phyloP scores from a whole-genome alignment of 2,329 filamentous ascomycete species.

The Cercospora nicotianae region DNA sequence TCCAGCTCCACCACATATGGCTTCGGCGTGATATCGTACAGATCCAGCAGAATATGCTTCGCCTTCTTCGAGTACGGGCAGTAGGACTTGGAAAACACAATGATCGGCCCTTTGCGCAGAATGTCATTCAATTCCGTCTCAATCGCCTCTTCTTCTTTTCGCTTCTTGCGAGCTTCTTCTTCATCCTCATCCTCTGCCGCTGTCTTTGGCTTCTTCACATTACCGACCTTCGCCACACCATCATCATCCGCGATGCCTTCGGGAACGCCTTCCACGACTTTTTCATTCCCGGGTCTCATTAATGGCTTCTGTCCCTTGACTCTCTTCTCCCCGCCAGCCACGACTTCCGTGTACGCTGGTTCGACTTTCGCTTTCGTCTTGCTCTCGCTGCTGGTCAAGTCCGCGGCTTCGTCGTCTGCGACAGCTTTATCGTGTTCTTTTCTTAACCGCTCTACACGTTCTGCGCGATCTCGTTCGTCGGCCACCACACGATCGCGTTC shows the following conservation, averaged over 20 bases:
- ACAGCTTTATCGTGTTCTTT: conserved; percentile 37
- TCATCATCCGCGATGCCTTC: conserved; percentile 40
- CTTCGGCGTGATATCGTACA: conserved; percentile 77
- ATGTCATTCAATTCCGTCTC: conserved; percentile 74
- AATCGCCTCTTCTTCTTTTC: conserved; percentile 60
- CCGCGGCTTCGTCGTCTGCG: conserved; percentile 16
- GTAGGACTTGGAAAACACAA: conserved; percentile 95
- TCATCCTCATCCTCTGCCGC: conserved; percentile 27
- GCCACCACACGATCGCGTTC: conserved; percentile 35
- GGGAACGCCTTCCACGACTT: conserved; percentile 36
- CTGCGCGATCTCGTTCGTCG: conserved; percentile 32
- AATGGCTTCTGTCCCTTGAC: conserved; percentile 58
- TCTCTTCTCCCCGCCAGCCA: conserved; percentile 55
- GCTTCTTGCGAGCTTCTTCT: conserved; percentile 49
- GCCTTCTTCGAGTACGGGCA: conserved; percentile 84
- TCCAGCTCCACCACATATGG: conserved; percentile 93
- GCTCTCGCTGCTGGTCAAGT: conserved; percentile 32
- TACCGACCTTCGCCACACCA: conserved; percentile 49
- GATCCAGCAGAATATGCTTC: conserved; percentile 78
- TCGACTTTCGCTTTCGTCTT: neutral
- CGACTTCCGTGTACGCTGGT: conserved; percentile 49
- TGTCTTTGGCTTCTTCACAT: conserved; percentile 37
- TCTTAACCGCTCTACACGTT: conserved; percentile 34
- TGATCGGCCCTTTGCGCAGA: conserved; percentile 80
- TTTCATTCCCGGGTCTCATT: conserved; percentile 35